Percentiles rank a stretch among this genome's conserved stretches.
Evolutionary conservation across 2,329 filamentous ascomycete species (phyloP).

Genomic region (Neurospora sp.): DNA sequence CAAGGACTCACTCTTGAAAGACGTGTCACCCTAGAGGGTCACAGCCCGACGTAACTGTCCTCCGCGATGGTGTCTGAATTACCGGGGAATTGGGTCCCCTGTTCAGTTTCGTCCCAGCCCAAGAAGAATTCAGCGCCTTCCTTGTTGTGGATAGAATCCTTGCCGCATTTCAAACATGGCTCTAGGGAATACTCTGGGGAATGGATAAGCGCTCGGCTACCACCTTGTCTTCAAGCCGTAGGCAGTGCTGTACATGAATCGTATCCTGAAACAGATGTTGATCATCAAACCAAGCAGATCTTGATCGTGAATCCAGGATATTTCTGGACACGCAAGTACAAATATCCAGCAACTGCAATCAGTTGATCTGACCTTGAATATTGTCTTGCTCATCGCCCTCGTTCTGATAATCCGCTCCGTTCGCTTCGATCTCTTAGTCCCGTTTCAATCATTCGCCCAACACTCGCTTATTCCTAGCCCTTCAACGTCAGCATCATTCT

Average conservation of each 20-base stretch:
- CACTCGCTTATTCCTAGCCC: background rate
- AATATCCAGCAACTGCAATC: conserved; percentile 12
- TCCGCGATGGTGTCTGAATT: background rate
- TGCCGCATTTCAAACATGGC: background rate
- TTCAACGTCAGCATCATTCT: conserved; percentile 2
- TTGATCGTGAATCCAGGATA: conserved; percentile 8
- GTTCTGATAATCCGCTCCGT: conserved; percentile 1
- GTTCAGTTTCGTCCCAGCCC: background rate
- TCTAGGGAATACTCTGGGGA: background rate
- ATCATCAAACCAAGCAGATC: conserved; percentile 15
- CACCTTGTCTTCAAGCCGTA: background rate
- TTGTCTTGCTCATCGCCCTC: background rate
- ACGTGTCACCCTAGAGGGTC: no score
- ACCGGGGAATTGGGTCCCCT: background rate
- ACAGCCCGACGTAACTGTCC: background rate
- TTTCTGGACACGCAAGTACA: conserved; percentile 15
- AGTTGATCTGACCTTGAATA: background rate
- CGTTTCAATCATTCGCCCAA: conserved; percentile 5
- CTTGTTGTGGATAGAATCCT: background rate
- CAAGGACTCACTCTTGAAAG: background rate
- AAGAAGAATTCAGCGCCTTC: background rate
- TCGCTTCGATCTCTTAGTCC: conserved; percentile 3
- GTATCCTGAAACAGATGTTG: conserved; percentile 16
- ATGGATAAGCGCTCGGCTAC: background rate
- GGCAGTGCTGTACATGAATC: conserved; percentile 4